Percentiles rank a stretch among this genome's conserved stretches.
These are phyloP conservation scores for Neospora caninum DNA, from an alignment of 169 alveolate genomes.

Conservation along the genomic window DNA sequence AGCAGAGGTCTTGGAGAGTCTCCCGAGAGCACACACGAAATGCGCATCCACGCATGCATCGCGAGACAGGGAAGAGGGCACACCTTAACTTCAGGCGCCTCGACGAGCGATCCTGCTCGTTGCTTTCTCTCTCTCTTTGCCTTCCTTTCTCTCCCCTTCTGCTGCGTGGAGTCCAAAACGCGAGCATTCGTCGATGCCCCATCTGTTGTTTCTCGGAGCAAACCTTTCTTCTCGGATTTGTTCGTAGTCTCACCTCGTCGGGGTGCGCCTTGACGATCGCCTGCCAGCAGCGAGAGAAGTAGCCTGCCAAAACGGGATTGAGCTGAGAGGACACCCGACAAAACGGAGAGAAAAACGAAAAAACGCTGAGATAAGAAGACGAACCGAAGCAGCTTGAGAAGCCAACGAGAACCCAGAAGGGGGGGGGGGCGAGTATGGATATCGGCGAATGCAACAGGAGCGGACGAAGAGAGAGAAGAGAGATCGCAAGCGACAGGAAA, in stretches of 20 bases:
- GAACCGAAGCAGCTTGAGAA: background rate
- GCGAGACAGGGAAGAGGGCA: too few relatives aligned
- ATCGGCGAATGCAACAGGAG: background rate
- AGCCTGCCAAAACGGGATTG: constrained; percentile 42
- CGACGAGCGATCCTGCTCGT: too few relatives aligned
- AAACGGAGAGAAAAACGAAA: background rate
- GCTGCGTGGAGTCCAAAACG: too few relatives aligned
- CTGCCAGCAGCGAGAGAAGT: constrained; percentile 47
- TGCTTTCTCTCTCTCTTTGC: too few relatives aligned
- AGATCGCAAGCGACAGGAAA: background rate
- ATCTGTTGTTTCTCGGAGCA: too few relatives aligned
- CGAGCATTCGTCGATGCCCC: too few relatives aligned
- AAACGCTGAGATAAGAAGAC: background rate
- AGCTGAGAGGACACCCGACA: background rate
- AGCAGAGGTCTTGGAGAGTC: too few relatives aligned
- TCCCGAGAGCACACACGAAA: too few relatives aligned
- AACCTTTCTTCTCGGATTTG: too few relatives aligned
- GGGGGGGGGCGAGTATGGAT: background rate
- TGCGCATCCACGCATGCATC: too few relatives aligned
- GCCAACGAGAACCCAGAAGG: background rate
- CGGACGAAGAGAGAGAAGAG: background rate
- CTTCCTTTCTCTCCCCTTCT: too few relatives aligned
- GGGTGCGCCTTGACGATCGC: background rate
- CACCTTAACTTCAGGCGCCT: too few relatives aligned
- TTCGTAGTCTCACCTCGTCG: constrained; percentile 9